phyloP scores from a whole-genome alignment of 176 grass and related monocot genomes.

The Ananas comosus region DNA sequence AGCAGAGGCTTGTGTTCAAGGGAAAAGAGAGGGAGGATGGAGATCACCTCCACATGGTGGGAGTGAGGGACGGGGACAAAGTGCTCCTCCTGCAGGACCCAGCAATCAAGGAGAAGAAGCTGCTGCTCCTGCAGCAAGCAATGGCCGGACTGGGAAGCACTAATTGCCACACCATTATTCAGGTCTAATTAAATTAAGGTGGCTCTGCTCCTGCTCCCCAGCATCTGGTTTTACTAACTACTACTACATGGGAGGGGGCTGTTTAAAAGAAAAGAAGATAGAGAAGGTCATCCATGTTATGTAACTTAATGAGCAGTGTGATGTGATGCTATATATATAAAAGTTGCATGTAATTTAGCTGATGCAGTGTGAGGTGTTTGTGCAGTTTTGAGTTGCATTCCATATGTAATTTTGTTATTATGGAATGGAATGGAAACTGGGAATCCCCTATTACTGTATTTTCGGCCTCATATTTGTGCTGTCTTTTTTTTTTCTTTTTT shows the following conservation, averaged over 20 bases:
- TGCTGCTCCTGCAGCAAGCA: conserved; percentile 9
- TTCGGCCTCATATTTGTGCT: too few relatives aligned
- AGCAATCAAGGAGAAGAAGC: conserved; percentile 69
- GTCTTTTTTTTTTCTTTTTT: too few relatives aligned
- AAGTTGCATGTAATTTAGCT: too few relatives aligned
- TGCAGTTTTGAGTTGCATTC: too few relatives aligned
- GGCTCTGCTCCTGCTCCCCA: too few relatives aligned
- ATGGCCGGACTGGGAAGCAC: conserved; percentile 8
- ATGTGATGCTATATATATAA: too few relatives aligned
- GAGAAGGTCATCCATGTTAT: background rate
- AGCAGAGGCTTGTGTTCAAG: conserved; percentile 86
- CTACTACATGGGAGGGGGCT: conserved; percentile 22
- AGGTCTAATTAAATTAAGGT: background rate
- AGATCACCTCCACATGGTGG: conserved; percentile 65
- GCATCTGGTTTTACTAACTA: background rate
- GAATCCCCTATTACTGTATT: too few relatives aligned
- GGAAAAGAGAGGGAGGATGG: conserved; percentile 86
- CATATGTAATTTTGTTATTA: too few relatives aligned
- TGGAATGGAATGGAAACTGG: too few relatives aligned
- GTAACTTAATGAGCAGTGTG: too few relatives aligned
- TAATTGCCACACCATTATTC: conserved; percentile 28
- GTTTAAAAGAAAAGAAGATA: background rate
- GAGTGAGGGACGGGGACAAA: conserved; percentile 76
- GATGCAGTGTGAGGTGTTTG: too few relatives aligned
- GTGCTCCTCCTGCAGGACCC: conserved; percentile 65